Conservation (phyloP, 257 asterid species). For the Solanum tarapatanum region DNA sequence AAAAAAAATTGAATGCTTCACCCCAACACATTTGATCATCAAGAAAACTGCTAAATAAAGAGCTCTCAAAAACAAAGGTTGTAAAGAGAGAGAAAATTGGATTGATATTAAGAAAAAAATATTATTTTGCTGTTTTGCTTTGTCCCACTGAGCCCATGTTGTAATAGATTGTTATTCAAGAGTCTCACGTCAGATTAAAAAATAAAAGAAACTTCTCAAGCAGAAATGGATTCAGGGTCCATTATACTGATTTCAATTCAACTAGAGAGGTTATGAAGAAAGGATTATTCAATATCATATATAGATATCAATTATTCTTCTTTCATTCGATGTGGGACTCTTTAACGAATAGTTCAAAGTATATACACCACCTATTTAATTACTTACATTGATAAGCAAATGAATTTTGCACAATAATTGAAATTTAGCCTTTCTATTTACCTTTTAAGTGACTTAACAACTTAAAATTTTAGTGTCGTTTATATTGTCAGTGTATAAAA, state of each 20-base stretch:
- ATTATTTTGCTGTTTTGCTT: neutral
- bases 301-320: neutral
- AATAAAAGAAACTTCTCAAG: neutral
- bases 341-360: neutral
- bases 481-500: no score
- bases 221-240: neutral
- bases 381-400: neutral
- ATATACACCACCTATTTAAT: no score
- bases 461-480: neutral
- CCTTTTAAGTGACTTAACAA: neutral
- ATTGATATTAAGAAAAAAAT: neutral
- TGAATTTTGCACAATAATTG: neutral
- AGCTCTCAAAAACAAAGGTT: neutral
- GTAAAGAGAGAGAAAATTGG: neutral
- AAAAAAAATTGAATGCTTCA: neutral
- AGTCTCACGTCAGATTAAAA: neutral
- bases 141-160: neutral
- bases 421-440: no score
- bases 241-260: accelerated
- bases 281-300: neutral
- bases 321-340: neutral
- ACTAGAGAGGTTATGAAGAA: neutral
- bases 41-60: neutral
- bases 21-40: neutral
- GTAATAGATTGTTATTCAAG: neutral